phyloP scores from a whole-genome alignment of 306 rosid species.

The Pueraria montana region DNA sequence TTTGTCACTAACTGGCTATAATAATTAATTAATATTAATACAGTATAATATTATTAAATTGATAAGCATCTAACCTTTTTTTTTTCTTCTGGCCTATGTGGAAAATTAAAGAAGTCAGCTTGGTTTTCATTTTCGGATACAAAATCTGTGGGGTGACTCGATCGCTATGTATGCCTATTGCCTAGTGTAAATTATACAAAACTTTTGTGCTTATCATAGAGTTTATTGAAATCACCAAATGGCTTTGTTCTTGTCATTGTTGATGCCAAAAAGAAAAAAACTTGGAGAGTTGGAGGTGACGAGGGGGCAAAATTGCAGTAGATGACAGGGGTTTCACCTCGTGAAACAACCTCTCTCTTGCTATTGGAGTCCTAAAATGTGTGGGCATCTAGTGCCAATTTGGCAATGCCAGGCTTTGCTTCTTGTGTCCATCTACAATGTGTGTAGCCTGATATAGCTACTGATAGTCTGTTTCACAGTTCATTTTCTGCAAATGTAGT shows the following conservation, averaged over 20 bases:
- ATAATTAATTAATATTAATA: not conserved
- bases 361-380: constrained; percentile 5
- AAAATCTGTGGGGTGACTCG: not conserved
- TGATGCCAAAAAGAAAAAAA: not conserved
- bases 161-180: not conserved
- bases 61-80: not conserved
- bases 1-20: not conserved
- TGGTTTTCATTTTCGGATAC: not conserved
- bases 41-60: not conserved
- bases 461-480: not conserved
- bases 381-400: constrained; percentile 40
- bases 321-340: not conserved
- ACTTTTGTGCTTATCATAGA: not conserved
- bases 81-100: not conserved
- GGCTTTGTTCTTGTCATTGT: constrained; percentile 2
- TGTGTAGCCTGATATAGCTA: constrained; percentile 16
- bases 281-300: not conserved
- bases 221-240: not conserved
- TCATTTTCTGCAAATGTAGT: not conserved
- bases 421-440: not conserved
- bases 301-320: not conserved
- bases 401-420: constrained; percentile 1
- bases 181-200: too few relatives aligned
- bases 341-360: not conserved
- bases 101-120: not conserved